Base-by-base conservation (phyloP, 805 yeast genomes). In the Lachancea quebecensis region DNA sequence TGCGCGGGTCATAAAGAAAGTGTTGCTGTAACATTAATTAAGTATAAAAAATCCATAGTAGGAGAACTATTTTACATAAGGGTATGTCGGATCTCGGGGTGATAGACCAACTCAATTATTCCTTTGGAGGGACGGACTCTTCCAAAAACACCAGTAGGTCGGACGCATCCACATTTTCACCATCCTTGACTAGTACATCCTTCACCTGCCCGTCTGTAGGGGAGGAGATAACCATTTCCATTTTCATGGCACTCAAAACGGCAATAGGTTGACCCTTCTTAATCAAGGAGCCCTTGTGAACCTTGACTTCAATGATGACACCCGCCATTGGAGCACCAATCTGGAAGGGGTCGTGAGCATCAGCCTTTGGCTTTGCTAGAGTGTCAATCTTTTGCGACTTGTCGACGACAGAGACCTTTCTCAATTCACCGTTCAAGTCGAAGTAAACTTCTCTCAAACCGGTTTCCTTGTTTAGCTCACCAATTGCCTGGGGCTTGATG, bases 251-350 rank as follows among this genome's bases (percentile, higher is more conserved):
- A 64, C 91, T 81, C 64, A 91, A 76, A 21, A 91, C 95, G 50
- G 95, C 95, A 53, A 91, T 67, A 30, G 96, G 90, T 64, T 91
- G 95, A 54, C 99, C 99, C 79, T 91, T 91, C 78, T 87, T 88
- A 54, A 93, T 95, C 53, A 83, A 84, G 43, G 81, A 76, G 50
- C 95, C 96, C 55, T 79, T 78, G 73, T 88, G 86, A 52, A 89
- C 88, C 63, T 95, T 86, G 44, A 90, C 85, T 70, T 93, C 99
- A 53, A 91, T 87, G 50, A 91, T 87, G 53, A 90, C 97, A 73
- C 99, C 99, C 35, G 98, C 95, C 98, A 91, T 91, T 69, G 99
- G 99, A 5, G 99, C 95, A 57, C 98, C 98, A 51, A 93, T 82
- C 57, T 93, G 96, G 62, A 82, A 84, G 49, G 95, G 87, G 67